These are phyloP conservation scores for Pachysandra terminalis DNA, from an alignment of 164 flowering plant genomes.

Conservation along the genomic window DNA sequence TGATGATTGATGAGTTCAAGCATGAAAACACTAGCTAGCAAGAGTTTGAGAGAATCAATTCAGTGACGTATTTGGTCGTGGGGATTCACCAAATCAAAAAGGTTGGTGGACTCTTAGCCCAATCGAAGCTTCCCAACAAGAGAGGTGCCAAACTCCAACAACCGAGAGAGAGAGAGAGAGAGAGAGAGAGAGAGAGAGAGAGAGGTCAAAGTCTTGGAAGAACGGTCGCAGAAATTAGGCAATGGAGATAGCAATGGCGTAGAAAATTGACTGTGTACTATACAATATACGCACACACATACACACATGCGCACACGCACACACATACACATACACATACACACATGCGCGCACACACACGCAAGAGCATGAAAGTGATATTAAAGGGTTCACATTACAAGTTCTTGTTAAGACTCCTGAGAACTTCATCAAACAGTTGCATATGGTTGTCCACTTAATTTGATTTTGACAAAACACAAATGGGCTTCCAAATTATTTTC, in stretches of 20 bases:
- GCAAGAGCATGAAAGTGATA: too few species aligned
- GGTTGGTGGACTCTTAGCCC: conserved; percentile 7
- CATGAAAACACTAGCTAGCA: too few species aligned
- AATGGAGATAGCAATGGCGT: conserved; percentile 1
- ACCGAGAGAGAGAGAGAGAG: too few species aligned
- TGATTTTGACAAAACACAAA: background rate
- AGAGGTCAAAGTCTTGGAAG: background rate
- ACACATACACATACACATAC: too few species aligned
- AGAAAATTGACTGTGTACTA: background rate
- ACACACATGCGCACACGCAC: too few species aligned
- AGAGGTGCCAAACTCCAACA: conserved; percentile 14
- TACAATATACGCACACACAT: background rate
- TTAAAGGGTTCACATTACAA: background rate
- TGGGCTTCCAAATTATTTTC: background rate
- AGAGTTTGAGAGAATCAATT: background rate
- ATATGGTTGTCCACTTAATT: background rate
- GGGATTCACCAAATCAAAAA: background rate
- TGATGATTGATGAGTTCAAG: too few species aligned
- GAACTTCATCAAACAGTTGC: background rate
- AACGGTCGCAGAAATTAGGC: background rate
- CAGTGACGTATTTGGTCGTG: conserved; percentile 1
- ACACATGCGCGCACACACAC: too few species aligned
- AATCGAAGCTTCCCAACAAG: conserved; percentile 6
- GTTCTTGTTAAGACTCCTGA: background rate
- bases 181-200: conserved; percentile 6